Percentiles rank a stretch among this genome's conserved stretches.
phyloP scores from a whole-genome alignment of 2,329 filamentous ascomycete species.

The Fusarium sp. region DNA sequence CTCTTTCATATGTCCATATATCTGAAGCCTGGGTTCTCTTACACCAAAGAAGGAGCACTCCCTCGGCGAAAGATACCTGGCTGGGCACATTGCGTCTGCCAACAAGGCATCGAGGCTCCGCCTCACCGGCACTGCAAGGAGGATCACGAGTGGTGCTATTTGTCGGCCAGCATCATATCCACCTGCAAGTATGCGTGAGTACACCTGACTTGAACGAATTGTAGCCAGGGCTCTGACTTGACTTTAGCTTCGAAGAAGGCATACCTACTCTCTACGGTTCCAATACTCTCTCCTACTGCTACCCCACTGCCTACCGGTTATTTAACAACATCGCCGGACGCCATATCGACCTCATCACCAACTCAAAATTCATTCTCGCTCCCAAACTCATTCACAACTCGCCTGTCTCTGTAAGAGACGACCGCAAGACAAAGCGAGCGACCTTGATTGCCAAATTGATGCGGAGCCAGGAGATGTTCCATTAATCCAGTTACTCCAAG shows the following conservation, averaged over 20 bases:
- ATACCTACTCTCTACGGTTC: not conserved
- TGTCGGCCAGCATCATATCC: not conserved
- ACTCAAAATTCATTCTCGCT: not conserved
- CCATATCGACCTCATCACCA: not conserved
- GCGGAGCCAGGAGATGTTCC: not conserved
- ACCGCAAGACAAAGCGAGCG: not conserved
- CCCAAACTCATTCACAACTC: not conserved
- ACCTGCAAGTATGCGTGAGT: slow-evolving; percentile 2
- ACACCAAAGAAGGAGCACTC: not conserved
- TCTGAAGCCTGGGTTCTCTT: not conserved
- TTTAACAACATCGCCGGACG: not conserved
- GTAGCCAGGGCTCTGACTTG: not conserved
- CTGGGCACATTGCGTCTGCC: not conserved
- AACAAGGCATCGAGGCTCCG: too few relatives aligned
- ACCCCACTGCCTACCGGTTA: rapidly evolving
- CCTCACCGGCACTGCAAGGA: not conserved
- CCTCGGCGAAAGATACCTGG: not conserved
- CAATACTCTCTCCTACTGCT: not conserved
- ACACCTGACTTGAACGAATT: not conserved
- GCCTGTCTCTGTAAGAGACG: not conserved
- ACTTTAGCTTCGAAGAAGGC: not conserved
- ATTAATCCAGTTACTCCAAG: not conserved
- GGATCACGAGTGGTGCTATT: not conserved
- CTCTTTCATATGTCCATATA: not conserved
- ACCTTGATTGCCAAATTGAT: not conserved